Conservation (phyloP, 192 early-diverging fungal genomes). For the Coemansia sp. region DNA sequence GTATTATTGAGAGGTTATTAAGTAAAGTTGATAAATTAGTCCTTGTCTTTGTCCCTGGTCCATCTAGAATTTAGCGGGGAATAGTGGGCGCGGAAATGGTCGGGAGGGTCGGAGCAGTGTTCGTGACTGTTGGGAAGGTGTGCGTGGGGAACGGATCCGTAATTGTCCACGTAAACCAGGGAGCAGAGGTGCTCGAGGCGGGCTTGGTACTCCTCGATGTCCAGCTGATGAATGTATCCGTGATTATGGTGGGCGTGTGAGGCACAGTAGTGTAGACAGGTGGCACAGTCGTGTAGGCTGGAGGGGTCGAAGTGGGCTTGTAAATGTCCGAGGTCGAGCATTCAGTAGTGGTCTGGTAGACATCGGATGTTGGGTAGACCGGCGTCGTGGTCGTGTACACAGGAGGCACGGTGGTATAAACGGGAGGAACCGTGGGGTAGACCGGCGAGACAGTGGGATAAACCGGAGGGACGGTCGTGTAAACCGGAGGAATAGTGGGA, state of each 20-base stretch:
- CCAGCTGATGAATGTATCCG: neutral
- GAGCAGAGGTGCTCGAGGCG: neutral
- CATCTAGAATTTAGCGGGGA: no score
- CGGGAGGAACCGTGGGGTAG: neutral
- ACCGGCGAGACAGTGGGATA: constrained; percentile 15
- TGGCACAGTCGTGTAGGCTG: neutral
- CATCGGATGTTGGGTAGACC: neutral
- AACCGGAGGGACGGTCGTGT: neutral
- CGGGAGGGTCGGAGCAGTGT: neutral
- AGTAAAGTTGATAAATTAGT: neutral
- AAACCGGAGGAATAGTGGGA: neutral
- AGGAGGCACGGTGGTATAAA: no score
- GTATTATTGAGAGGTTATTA: no score
- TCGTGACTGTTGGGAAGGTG: constrained; percentile 10
- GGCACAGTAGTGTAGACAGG: neutral
- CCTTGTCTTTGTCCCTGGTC: neutral
- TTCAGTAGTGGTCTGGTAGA: constrained; percentile 7
- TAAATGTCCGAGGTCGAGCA: neutral
- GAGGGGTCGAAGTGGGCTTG: neutral
- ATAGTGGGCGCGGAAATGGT: neutral
- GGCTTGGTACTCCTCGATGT: neutral
- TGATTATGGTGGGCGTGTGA: neutral
- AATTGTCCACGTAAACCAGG: constrained; percentile 2
- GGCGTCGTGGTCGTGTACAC: no score
- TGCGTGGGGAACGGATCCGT: neutral